These are phyloP conservation scores for Escovopsis sp. DNA, from an alignment of 2,329 filamentous ascomycete species.

Conservation along the genomic window DNA sequence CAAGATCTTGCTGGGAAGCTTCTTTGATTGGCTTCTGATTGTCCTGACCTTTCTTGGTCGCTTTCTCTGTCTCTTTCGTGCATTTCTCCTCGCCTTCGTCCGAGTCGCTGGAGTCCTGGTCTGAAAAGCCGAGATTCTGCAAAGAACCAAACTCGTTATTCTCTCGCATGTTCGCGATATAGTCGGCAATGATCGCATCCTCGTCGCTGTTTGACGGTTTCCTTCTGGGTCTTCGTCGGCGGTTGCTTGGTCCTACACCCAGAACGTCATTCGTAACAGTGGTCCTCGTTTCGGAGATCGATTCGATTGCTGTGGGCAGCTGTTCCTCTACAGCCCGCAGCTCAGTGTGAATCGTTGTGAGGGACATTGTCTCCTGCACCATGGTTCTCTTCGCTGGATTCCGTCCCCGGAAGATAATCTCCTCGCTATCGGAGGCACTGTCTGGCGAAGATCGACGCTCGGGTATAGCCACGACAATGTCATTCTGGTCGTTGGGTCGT, in stretches of 20 bases:
- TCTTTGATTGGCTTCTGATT: no score
- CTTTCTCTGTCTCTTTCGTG: background rate
- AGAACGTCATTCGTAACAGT: slow-evolving; percentile 1
- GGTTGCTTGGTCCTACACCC: slow-evolving; percentile 7
- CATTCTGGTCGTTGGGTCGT: background rate
- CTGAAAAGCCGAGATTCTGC: background rate
- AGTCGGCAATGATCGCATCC: slow-evolving; percentile 49
- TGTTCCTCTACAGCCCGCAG: background rate
- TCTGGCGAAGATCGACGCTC: slow-evolving; percentile 11
- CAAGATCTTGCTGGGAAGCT: background rate
- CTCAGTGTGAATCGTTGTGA: slow-evolving; percentile 18
- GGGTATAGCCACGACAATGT: slow-evolving; percentile 5
- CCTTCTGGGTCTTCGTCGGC: slow-evolving; percentile 8
- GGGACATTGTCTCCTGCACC: slow-evolving; percentile 7
- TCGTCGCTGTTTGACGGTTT: slow-evolving; percentile 23
- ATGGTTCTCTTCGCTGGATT: slow-evolving; percentile 15
- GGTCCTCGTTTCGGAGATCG: background rate
- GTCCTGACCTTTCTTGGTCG: no score
- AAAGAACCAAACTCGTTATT: slow-evolving; percentile 25
- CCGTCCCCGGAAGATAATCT: slow-evolving; percentile 53
- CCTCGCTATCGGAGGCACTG: slow-evolving; percentile 44
- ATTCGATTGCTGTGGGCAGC: background rate
- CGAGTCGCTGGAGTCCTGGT: background rate
- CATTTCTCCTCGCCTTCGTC: background rate
- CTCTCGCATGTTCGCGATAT: slow-evolving; percentile 50